phyloP scores from a whole-genome alignment of 345 rosid genomes.

The Cardiospermum halicacabum region DNA sequence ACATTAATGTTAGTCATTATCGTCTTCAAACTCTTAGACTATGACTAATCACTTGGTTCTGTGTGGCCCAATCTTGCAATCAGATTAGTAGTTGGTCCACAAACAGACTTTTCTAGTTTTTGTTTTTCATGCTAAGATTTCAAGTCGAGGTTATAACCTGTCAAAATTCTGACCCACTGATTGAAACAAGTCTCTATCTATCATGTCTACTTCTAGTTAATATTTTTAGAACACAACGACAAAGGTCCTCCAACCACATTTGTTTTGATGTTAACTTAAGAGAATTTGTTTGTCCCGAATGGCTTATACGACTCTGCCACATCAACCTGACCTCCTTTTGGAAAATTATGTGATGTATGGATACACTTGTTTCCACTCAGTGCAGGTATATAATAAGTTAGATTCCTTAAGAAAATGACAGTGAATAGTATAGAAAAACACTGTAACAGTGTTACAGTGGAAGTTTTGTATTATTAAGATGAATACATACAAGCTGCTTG shows the following conservation, averaged over 20 bases:
- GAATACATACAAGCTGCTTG: neutral
- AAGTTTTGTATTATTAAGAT: neutral
- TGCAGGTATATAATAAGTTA: neutral
- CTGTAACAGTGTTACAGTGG: neutral
- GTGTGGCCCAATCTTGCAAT: slow-evolving; percentile 18
- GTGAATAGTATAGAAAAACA: neutral
- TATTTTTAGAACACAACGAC: no score
- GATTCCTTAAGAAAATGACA: neutral
- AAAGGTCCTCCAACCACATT: slow-evolving; percentile 21
- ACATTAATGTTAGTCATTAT: no score
- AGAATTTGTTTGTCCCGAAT: neutral
- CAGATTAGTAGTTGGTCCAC: neutral
- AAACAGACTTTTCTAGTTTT: slow-evolving; percentile 12
- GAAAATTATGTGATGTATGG: neutral
- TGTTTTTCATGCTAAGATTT: neutral
- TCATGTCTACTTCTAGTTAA: no score
- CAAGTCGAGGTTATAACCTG: neutral
- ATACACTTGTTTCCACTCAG: neutral
- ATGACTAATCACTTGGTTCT: no score
- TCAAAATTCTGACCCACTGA: slow-evolving; percentile 19
- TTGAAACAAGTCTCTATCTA: slow-evolving; percentile 20
- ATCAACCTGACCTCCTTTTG: neutral
- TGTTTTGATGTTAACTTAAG: slow-evolving; percentile 8
- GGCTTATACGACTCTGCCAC: neutral
- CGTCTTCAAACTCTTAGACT: no score